Evolutionary conservation across 306 rosid genomes (phyloP), one percentile per base, ranked within the genome.

Genomic region (Cucurbita pepo): DNA sequence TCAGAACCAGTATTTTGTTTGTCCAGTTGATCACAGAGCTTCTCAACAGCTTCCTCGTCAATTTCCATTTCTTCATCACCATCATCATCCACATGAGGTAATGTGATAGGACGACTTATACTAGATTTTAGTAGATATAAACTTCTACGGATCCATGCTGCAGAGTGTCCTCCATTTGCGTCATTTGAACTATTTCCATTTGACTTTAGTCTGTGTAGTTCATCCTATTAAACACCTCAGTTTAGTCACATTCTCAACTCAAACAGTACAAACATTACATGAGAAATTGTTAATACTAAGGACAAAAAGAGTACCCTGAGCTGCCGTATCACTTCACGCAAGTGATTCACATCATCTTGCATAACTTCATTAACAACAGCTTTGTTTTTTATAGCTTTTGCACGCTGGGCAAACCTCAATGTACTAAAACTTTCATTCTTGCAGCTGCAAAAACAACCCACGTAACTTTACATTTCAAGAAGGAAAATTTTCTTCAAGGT

Each of bases 41-140:
- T 87, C 76, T 88, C 89, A 79, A 88, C 87, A 73, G 83, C 93
- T 76, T 88, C 95, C 82, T 84, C 99, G 10, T 88, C 97, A 81
- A 95, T 91, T 79, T 95, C 99, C 99, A 95, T 95, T 84, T 95
- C 99, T 77, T 84, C 93, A 81, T 95, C 97, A 75, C 96, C 86
- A 67, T 95, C 99, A 60, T 91, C 93, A 22, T 91, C 97, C 38
- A 88, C 77, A 74, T 75, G 76, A 55, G 84, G 69, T 61, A 87
- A 76, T 55, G 82, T 76, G 12, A 72, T 56, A 4, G 91, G 90
- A 79, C 88, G 83, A 55, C 63, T 83, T 58, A 95, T 84, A 86
- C 92, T 89, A 56, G 90, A 84, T 75, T 77, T 92, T 22, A 95
- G 76, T 58, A 91, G 78, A 76, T 60, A 82, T 84, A 95, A 77